phyloP scores from a whole-genome alignment of 495 filamentous ascomycete genomes.

The Aspergillus carlsbadensis region DNA sequence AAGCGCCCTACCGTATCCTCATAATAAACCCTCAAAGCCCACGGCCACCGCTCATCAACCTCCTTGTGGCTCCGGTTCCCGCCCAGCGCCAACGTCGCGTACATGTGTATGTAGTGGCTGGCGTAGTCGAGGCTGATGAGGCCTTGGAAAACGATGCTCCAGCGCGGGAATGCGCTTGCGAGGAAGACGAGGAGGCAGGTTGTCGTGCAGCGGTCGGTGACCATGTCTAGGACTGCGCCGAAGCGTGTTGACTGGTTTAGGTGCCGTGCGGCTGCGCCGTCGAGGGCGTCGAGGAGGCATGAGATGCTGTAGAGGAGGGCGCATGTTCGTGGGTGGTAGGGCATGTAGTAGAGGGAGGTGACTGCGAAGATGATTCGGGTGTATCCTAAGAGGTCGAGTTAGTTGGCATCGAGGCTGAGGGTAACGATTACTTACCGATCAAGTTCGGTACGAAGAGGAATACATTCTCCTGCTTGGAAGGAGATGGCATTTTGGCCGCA shows the following conservation, averaged over 20 bases:
- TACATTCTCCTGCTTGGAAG: slow-evolving; percentile 74
- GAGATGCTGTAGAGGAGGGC: slow-evolving; percentile 86
- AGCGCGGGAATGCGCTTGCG: slow-evolving; percentile 84
- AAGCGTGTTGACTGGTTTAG: slow-evolving; percentile 90
- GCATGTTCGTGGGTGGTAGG: slow-evolving; percentile 90
- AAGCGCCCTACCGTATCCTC: not conserved
- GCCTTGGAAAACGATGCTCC: slow-evolving; percentile 87
- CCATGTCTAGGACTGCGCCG: slow-evolving; percentile 96
- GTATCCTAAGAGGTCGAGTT: slow-evolving; percentile 60
- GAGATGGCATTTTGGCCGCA: too few relatives aligned
- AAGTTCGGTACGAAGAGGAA: slow-evolving; percentile 91
- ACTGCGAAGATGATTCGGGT: slow-evolving; percentile 82
- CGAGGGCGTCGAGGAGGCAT: slow-evolving; percentile 90
- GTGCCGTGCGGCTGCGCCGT: slow-evolving; percentile 83
- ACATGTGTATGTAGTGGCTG: slow-evolving; percentile 99
- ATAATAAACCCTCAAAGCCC: slow-evolving; percentile 1
- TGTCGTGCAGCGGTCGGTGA: slow-evolving; percentile 92
- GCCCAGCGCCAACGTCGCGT: slow-evolving; percentile 77
- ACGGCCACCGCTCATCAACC: slow-evolving; percentile 51
- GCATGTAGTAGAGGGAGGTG: slow-evolving; percentile 97
- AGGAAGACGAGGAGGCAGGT: slow-evolving; percentile 91
- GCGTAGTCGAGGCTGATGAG: slow-evolving; percentile 89
- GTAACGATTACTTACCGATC: slow-evolving; percentile 73
- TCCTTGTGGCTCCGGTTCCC: slow-evolving; percentile 87
- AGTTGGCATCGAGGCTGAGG: too few relatives aligned